A percentile compares a stretch with the other conserved stretches of the same genome.
phyloP scores from a whole-genome alignment of 2,329 filamentous ascomycete species.

The Trichoderma sp. region DNA sequence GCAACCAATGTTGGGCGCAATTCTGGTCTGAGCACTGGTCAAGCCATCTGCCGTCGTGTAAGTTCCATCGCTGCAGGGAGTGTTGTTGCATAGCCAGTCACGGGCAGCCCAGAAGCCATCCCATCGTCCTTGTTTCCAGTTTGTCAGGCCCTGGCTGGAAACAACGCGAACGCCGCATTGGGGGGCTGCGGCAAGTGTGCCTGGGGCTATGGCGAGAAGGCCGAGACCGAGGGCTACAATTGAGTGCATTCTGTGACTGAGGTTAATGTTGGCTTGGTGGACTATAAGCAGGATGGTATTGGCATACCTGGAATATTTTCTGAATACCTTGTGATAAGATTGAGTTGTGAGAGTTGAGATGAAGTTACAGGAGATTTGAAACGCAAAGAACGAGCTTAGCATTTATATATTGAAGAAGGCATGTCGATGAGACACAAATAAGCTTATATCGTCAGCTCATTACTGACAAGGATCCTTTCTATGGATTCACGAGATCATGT shows the following conservation, averaged over 20 bases:
- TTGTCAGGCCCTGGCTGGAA: background rate
- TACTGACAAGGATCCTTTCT: background rate
- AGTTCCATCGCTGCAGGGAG: background rate
- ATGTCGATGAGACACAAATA: background rate
- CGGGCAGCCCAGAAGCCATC: background rate
- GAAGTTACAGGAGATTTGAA: background rate
- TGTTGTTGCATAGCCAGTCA: background rate
- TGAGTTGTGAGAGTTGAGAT: background rate
- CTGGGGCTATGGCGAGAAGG: background rate
- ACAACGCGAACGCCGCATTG: background rate
- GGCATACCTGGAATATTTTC: background rate
- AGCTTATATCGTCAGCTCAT: background rate
- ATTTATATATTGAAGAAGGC: background rate
- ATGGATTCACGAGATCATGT: background rate
- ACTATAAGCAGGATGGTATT: background rate
- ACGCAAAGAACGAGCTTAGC: background rate
- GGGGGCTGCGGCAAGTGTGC: background rate
- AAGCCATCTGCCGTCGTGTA: background rate
- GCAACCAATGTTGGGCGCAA: background rate
- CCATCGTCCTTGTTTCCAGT: background rate
- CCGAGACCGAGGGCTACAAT: background rate
- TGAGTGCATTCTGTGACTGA: background rate
- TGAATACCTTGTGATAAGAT: background rate
- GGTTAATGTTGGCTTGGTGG: background rate
- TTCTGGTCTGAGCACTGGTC: background rate